A percentile compares a stretch with the other conserved stretches of the same genome.
These are phyloP conservation scores for Fomes fomentarius DNA, from an alignment of 1,284 basidiomycete genomes.

Conservation along the genomic window DNA sequence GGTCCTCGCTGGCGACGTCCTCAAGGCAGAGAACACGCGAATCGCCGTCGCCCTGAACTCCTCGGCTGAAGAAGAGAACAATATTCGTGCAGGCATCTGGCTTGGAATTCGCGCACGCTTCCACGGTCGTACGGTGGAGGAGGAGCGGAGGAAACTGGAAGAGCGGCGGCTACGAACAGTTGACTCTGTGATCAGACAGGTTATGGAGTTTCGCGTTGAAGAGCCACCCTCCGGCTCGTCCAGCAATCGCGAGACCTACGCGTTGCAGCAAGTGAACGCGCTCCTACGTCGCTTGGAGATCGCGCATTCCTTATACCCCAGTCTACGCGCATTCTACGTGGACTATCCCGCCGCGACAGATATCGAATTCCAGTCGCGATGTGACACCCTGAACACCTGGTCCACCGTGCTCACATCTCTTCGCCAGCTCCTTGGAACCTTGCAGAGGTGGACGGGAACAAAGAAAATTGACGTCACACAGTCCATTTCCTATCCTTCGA, in stretches of 20 bases:
- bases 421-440: constrained; percentile 74
- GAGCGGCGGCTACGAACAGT: constrained; percentile 83
- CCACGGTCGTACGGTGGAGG: constrained; percentile 77
- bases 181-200: constrained; percentile 83
- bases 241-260: constrained; percentile 48
- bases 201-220: constrained; percentile 71
- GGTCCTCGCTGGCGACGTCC: constrained; percentile 90
- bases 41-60: constrained; percentile 77
- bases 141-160: constrained; percentile 83
- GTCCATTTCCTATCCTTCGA: constrained; percentile 46
- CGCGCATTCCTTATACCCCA: constrained; percentile 88
- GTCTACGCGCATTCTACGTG: constrained; percentile 74
- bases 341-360: constrained; percentile 79
- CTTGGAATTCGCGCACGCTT: constrained; percentile 89
- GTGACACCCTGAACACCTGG: constrained; percentile 91
- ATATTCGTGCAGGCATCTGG: constrained; percentile 78
- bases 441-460: constrained; percentile 91
- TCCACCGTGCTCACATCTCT: constrained; percentile 81
- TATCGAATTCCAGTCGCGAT: constrained; percentile 71
- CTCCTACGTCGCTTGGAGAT: constrained; percentile 83
- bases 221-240: constrained; percentile 42
- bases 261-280: constrained; percentile 73
- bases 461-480: constrained; percentile 88
- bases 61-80: constrained; percentile 70
- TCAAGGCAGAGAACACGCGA: constrained; percentile 91